Conservation (phyloP, 2,329 filamentous ascomycete species). For the Nemania sp. region DNA sequence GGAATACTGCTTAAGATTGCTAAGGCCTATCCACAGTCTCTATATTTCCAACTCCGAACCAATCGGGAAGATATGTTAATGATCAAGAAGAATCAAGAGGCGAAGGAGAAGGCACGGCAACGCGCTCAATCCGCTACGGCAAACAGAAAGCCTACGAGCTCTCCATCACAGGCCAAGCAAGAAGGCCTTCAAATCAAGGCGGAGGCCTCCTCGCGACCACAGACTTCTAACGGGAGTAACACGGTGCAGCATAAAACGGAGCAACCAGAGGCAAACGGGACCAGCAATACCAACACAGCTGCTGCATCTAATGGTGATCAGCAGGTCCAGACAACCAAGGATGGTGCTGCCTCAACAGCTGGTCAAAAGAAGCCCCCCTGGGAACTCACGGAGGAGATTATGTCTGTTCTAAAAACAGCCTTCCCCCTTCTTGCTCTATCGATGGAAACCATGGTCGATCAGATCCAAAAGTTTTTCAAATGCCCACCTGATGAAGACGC, state of each 20-base stretch:
- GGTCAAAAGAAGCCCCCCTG: conserved; percentile 78
- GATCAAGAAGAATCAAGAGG: conserved; percentile 87
- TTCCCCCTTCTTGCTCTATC: conserved; percentile 94
- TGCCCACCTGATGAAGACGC: conserved; percentile 98
- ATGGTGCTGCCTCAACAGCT: conserved; percentile 37
- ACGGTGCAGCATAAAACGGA: conserved; percentile 51
- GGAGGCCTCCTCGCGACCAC: conserved; percentile 50
- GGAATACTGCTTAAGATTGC: conserved; percentile 89
- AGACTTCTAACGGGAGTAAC: conserved; percentile 54
- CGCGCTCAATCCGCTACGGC: conserved; percentile 51
- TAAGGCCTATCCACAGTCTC: conserved; percentile 90
- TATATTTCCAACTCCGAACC: conserved; percentile 94
- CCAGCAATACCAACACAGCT: conserved; percentile 26
- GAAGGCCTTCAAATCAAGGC: conserved; percentile 51
- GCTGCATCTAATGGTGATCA: conserved; percentile 33
- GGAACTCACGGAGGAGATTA: conserved; percentile 96
- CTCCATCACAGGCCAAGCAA: conserved; percentile 57
- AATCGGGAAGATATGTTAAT: conserved; percentile 90
- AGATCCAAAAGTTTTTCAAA: conserved; percentile 99
- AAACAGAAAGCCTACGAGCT: conserved; percentile 50
- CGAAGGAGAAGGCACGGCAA: conserved; percentile 66
- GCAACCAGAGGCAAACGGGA: conserved; percentile 40
- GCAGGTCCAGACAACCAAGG: conserved; percentile 32
- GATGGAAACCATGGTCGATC: conserved; percentile 99
- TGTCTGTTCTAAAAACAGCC: conserved; percentile 92